A percentile compares a stretch with the other conserved stretches of the same genome.
Conservation (phyloP, 345 rosid genomes). For the Anastatica hierochuntica region DNA sequence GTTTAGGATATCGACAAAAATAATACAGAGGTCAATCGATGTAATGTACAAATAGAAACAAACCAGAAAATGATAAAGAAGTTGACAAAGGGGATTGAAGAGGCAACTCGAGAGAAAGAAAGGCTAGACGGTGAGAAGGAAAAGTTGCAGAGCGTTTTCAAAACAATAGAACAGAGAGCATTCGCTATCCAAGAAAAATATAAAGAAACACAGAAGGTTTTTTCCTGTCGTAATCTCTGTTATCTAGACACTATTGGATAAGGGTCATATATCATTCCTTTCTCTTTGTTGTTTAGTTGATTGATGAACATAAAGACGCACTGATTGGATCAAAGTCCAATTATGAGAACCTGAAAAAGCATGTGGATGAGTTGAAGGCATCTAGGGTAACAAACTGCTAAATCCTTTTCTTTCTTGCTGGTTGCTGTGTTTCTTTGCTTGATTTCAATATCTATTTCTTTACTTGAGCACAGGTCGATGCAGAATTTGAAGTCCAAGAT, state of each 20-base stretch:
- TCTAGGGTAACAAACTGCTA: constrained; percentile 73
- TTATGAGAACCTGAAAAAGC: constrained; percentile 58
- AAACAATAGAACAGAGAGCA: constrained; percentile 72
- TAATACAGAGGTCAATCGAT: constrained; percentile 78
- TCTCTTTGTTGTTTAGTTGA: constrained; percentile 35
- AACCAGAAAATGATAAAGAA: constrained; percentile 81
- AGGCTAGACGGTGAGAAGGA: constrained; percentile 56
- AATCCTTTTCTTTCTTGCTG: constrained; percentile 8
- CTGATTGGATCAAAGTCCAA: constrained; percentile 53
- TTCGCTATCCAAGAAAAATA: constrained; percentile 79
- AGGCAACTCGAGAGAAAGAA: constrained; percentile 68
- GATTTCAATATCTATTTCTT: constrained; percentile 3
- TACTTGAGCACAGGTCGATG: constrained; percentile 61
- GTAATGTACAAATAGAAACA: constrained; percentile 84
- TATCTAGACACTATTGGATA: constrained; percentile 8
- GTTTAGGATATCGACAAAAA: constrained; percentile 79
- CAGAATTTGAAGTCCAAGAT: constrained; percentile 67
- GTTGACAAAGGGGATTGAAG: constrained; percentile 76
- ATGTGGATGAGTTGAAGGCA: constrained; percentile 73
- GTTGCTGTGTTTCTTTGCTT: constrained; percentile 6
- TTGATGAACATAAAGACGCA: constrained; percentile 70
- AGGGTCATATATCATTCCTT: neutral
- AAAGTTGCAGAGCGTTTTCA: constrained; percentile 48
- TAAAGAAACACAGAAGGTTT: constrained; percentile 65
- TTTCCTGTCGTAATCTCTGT: constrained; percentile 3